Evolutionary conservation across 768 basidiomycete species (phyloP).

Genomic region (Kwoniella bestiolae): DNA sequence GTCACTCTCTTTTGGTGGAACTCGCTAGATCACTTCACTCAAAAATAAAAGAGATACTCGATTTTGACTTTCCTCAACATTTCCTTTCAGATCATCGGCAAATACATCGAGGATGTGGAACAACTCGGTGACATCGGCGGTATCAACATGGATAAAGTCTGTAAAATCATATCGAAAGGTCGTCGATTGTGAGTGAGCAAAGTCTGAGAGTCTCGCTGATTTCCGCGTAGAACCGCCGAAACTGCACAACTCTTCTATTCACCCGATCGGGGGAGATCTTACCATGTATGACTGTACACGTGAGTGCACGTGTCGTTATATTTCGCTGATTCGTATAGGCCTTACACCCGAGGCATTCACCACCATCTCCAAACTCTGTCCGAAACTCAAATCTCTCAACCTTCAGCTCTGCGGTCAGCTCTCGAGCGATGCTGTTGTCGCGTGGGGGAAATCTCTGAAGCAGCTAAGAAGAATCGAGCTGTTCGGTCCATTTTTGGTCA

Average conservation of each 20-base stretch:
- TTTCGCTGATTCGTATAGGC: conserved; percentile 61
- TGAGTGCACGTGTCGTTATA: conserved; percentile 63
- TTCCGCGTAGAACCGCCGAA: conserved; percentile 66
- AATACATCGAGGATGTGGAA: conserved; percentile 80
- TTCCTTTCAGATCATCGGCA: conserved; percentile 77
- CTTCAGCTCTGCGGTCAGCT: conserved; percentile 88
- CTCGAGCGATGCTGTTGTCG: conserved; percentile 58
- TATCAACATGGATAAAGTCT: conserved; percentile 80
- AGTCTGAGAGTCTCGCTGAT: conserved; percentile 13
- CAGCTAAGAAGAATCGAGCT: conserved; percentile 74
- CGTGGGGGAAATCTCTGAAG: conserved; percentile 68
- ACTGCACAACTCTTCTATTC: conserved; percentile 87
- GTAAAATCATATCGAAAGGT: conserved; percentile 79
- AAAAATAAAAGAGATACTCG: too few relatives aligned
- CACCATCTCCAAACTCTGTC: conserved; percentile 78
- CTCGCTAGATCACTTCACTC: conserved; percentile 6
- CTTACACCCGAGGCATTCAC: conserved; percentile 70
- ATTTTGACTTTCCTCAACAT: conserved; percentile 3
- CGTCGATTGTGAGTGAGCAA: conserved; percentile 70
- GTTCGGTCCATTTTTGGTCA: conserved; percentile 74
- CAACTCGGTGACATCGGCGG: conserved; percentile 77
- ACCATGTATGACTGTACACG: conserved; percentile 88
- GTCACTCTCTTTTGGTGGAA: not conserved
- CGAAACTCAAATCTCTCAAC: conserved; percentile 75
- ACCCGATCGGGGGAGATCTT: conserved; percentile 67